A percentile compares a stretch with the other conserved stretches of the same genome.
These are phyloP conservation scores for Mucuna pruriens DNA, from an alignment of 306 rosid genomes.

Conservation along the genomic window DNA sequence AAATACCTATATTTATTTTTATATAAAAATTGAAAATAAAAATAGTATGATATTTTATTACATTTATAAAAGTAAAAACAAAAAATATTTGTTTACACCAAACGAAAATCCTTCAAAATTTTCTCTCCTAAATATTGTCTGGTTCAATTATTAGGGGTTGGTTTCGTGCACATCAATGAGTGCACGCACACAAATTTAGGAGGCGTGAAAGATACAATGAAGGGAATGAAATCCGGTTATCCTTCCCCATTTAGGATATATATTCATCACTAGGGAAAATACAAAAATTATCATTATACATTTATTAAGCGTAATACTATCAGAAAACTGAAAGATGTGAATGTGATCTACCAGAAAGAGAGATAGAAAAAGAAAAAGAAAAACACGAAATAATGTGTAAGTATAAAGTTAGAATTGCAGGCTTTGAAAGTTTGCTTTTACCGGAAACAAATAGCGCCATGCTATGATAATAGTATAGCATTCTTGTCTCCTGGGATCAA, in stretches of 20 bases:
- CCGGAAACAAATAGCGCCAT: background rate
- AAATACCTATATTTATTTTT: background rate
- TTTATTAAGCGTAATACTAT: too few relatives aligned
- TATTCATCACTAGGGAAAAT: conserved; percentile 29
- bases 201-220: conserved; percentile 36
- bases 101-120: background rate
- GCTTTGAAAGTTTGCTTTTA: conserved; percentile 32
- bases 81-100: too few relatives aligned
- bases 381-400: too few relatives aligned
- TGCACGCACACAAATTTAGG: conserved; percentile 47
- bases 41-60: background rate
- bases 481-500: conserved; percentile 26
- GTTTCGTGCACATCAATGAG: conserved; percentile 49
- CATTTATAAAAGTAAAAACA: background rate
- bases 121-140: background rate
- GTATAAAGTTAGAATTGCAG: conserved; percentile 35
- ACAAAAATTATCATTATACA: too few relatives aligned
- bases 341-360: too few relatives aligned
- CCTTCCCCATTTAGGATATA: conserved; percentile 17
- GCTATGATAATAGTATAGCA: conserved; percentile 12
- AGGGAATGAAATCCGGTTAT: conserved; percentile 7
- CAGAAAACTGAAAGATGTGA: too few relatives aligned
- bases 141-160: background rate
- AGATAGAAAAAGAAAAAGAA: too few relatives aligned
- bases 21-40: background rate